Percentiles rank a stretch among this genome's conserved stretches.
Evolutionary conservation across 169 alveolate species (phyloP).

Genomic region (Perkinsus marinus): DNA sequence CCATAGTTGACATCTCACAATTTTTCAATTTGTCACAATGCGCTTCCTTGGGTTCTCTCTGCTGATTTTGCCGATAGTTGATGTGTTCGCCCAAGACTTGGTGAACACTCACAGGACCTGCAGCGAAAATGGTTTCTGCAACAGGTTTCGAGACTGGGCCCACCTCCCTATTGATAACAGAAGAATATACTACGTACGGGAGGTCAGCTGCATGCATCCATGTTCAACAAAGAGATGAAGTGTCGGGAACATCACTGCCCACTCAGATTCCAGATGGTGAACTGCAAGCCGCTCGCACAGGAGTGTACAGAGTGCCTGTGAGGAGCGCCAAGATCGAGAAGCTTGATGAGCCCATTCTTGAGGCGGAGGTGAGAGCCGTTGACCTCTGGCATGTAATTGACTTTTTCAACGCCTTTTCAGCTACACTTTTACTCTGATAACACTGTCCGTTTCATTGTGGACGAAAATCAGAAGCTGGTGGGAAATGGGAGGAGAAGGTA

Average conservation of each 20-base stretch:
- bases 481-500: background rate
- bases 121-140: background rate
- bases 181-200: background rate
- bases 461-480: background rate
- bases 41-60: background rate
- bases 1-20: too few relatives aligned
- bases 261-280: background rate
- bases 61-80: background rate
- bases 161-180: background rate
- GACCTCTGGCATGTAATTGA: background rate
- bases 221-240: background rate
- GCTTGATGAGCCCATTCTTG: background rate
- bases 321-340: background rate
- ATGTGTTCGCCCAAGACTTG: background rate
- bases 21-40: background rate
- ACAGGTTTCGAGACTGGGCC: background rate
- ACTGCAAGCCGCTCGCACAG: background rate
- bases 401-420: background rate
- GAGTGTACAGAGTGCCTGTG: background rate
- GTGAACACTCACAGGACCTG: background rate
- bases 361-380: background rate
- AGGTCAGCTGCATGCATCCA: background rate
- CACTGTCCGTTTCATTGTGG: background rate
- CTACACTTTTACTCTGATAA: background rate
- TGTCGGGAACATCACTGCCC: background rate